Conservation (phyloP, 257 asterid genomes). For the Cordia subcordata region DNA sequence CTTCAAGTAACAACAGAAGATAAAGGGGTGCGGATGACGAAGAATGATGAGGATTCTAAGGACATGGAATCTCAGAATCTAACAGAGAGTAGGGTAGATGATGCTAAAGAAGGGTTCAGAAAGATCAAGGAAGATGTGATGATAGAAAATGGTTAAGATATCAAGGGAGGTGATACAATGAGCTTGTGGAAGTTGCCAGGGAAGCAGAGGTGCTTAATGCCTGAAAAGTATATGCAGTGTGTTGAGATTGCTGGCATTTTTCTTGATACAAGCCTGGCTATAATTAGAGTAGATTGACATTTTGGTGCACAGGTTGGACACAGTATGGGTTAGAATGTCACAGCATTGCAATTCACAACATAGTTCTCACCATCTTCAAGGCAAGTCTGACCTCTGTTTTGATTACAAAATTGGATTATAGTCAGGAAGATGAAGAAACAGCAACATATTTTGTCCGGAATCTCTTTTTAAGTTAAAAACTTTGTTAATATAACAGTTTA, state of each 20-base stretch:
- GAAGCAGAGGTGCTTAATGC: not conserved
- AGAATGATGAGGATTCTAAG: slow-evolving; percentile 10
- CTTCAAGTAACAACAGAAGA: slow-evolving; percentile 41
- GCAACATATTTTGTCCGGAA: not conserved
- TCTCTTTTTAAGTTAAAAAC: not conserved
- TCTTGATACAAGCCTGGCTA: not conserved
- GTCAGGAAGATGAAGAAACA: slow-evolving; percentile 9
- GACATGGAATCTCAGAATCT: slow-evolving; percentile 12
- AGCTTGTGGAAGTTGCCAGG: not conserved
- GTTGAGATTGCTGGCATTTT: not conserved
- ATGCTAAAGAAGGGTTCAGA: slow-evolving; percentile 15
- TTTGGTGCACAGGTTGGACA: not conserved
- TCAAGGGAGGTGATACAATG: slow-evolving; percentile 9
- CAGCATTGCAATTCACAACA: no score
- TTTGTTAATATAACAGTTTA: not conserved
- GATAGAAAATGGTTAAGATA: slow-evolving; percentile 15
- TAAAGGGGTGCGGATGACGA: slow-evolving; percentile 9
- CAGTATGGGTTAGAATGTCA: no score
- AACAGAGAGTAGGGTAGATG: slow-evolving; percentile 20
- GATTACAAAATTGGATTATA: slow-evolving; percentile 11
- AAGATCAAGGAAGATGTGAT: slow-evolving; percentile 19
- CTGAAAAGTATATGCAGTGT: not conserved
- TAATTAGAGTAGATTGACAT: not conserved
- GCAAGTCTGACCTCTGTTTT: slow-evolving; percentile 14
- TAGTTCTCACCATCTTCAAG: not conserved